phyloP scores from a whole-genome alignment of 176 grass and related monocot genomes.

The Aechmea fasciata region DNA sequence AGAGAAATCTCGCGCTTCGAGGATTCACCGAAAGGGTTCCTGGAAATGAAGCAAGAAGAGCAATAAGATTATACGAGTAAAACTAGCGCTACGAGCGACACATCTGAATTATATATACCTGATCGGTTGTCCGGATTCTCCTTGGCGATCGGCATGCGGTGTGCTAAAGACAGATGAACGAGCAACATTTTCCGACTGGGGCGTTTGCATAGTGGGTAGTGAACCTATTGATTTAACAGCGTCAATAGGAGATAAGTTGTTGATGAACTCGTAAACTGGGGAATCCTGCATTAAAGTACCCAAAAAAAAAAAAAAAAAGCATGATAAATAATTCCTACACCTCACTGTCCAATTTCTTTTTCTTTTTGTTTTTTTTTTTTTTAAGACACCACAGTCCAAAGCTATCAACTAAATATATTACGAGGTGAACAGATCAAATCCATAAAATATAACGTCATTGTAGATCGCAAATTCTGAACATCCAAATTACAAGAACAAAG shows the following conservation, averaged over 20 bases:
- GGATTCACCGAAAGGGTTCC: constrained; percentile 41
- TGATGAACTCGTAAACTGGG: constrained; percentile 69
- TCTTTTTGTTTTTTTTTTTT: too few species aligned
- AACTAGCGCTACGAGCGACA: constrained; percentile 1
- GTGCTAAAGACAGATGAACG: constrained; percentile 79
- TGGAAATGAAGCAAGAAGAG: constrained; percentile 12
- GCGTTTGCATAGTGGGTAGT: constrained; percentile 35
- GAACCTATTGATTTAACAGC: constrained; percentile 55
- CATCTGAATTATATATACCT: constrained; percentile 25
- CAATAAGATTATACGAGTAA: background rate
- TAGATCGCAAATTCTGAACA: too few species aligned
- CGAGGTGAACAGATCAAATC: too few species aligned
- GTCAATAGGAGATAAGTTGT: constrained; percentile 75
- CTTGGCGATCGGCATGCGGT: constrained; percentile 60
- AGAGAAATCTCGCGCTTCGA: constrained; percentile 7
- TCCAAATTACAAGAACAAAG: too few species aligned
- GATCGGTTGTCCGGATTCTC: constrained; percentile 35
- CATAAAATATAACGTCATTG: too few species aligned
- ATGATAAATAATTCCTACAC: background rate
- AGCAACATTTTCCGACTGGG: constrained; percentile 55
- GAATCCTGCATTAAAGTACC: constrained; percentile 51
- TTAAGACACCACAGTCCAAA: too few species aligned
- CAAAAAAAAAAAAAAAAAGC: background rate
- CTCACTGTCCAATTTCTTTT: too few species aligned
- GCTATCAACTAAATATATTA: too few species aligned